phyloP scores from a whole-genome alignment of 23 red algal species.

The Agarophyton chilense region DNA sequence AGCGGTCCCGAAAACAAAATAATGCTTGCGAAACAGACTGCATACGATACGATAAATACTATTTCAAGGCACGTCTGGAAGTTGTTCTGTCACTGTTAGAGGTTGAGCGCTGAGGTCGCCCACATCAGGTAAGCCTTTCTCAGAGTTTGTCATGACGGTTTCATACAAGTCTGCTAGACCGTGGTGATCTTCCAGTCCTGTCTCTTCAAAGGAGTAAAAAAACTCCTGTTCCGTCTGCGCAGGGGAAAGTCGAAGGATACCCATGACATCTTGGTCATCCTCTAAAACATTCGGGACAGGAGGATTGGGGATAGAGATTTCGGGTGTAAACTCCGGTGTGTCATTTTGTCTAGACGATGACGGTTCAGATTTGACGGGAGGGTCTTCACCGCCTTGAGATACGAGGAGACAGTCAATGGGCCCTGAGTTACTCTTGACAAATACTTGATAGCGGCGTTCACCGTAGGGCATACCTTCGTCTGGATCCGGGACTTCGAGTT shows the following conservation, averaged over 20 bases:
- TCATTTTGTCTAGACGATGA: conserved; percentile 18
- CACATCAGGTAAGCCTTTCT: conserved; percentile 16
- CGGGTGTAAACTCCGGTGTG: conserved; percentile 1
- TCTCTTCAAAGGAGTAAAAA: conserved; percentile 52
- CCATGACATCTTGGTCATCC: conserved; percentile 51
- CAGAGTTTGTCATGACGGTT: conserved; percentile 37
- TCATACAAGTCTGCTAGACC: conserved; percentile 81
- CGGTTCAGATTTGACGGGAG: not conserved
- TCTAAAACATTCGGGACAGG: not conserved
- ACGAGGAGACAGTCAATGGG: conserved; percentile 97
- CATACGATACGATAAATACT: not conserved
- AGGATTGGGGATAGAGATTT: not conserved
- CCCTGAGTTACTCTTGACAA: conserved; percentile 76
- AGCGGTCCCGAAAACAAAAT: not conserved
- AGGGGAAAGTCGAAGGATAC: conserved; percentile 50
- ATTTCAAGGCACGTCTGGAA: conserved; percentile 19
- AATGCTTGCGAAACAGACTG: not conserved
- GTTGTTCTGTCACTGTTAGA: not conserved
- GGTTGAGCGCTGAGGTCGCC: conserved; percentile 6
- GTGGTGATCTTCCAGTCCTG: conserved; percentile 22
- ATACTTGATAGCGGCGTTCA: conserved; percentile 82
- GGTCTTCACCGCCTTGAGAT: conserved; percentile 59
- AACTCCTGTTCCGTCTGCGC: conserved; percentile 45
- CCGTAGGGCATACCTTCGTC: conserved; percentile 87
- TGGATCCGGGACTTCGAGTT: conserved; percentile 86